Evolutionary conservation across 148 eudicot species (phyloP).

Genomic region (Rheum nobile): DNA sequence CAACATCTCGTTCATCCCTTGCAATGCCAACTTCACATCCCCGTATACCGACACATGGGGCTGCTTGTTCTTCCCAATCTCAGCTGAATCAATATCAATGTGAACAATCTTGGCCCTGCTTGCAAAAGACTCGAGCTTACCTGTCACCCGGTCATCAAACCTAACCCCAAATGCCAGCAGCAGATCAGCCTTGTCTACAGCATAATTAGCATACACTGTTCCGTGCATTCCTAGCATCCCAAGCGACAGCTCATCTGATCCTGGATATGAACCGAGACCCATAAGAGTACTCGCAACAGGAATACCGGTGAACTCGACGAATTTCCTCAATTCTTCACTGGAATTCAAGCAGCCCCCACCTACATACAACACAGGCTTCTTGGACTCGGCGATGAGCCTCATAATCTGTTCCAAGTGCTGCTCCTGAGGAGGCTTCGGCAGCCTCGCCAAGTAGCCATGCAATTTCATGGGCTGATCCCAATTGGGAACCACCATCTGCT

Average conservation of each 20-base stretch:
- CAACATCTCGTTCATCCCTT: conserved; percentile 46
- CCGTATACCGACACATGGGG: conserved; percentile 78
- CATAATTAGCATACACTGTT: conserved; percentile 60
- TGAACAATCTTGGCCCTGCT: conserved; percentile 81
- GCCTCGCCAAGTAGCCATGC: conserved; percentile 55
- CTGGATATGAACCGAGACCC: conserved; percentile 50
- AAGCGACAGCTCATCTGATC: conserved; percentile 37
- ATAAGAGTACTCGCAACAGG: conserved; percentile 61
- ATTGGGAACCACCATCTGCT: conserved; percentile 60
- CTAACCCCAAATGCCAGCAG: conserved; percentile 20
- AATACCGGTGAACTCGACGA: conserved; percentile 52
- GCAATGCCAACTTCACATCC: conserved; percentile 55
- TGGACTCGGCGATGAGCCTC: conserved; percentile 54
- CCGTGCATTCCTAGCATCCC: conserved; percentile 76
- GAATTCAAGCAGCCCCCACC: conserved; percentile 24
- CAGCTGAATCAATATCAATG: conserved; percentile 84
- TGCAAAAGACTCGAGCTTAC: conserved; percentile 22
- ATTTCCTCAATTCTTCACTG: conserved; percentile 13
- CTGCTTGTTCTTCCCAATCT: conserved; percentile 90
- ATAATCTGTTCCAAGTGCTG: conserved; percentile 51
- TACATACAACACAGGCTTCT: conserved; percentile 59
- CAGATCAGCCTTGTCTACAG: conserved; percentile 21
- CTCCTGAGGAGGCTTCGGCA: conserved; percentile 36
- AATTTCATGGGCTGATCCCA: conserved; percentile 58
- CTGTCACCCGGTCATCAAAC: conserved; percentile 25